Base-by-base conservation (phyloP, 1,284 basidiomycete species). In the Sporisorium exsertum region DNA sequence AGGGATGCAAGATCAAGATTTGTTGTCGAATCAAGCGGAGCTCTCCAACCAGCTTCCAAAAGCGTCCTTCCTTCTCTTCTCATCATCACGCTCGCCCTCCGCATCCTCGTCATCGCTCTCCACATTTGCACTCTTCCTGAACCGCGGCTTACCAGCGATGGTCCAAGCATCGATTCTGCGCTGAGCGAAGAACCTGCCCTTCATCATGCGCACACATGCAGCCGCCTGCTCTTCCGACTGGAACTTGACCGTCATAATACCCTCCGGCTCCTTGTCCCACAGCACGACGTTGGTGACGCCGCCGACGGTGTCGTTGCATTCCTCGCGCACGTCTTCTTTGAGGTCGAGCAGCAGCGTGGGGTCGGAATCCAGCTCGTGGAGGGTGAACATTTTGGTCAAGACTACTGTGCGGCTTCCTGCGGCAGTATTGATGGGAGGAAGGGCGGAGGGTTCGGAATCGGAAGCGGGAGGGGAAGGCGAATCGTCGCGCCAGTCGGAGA, bases 211-310 rank as follows among this genome's bases (percentile, higher is more conserved):
- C 13, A 98, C 88, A 81, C 96, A 99, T 5, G 93, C 94, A 84
- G 93, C 91, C 0, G 96, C 96, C 59, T 93, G 91, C 3, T 94
- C 81, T 6, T 92, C 89, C 74, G 96, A 94, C 66, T 91, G 91
- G 88, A 98, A 99, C 80, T 96, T 96, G 72, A 99, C 91, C 0
- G 95, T 96, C 90, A 99, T 97, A 63, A 99, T 87, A 2, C 97
- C 97, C 45, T 97, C 94, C 24, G 91, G 88, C 85, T 99, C 97
- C 87, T 92, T 94, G 87, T 99, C 96, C 85, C 96, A 99, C 33
- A 99, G 86, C n/a, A 94, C 91, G 0, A 98, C 93, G 80, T 94
- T 97, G 1, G 95, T 99, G 2, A 99, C 96, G 75, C 94, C 91
- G n/a, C 97, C 97, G 13, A 99, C 86, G 0, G 89, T 89, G 20